Conservation (phyloP, 495 filamentous ascomycete species). For the Cenococcum geophilum region DNA sequence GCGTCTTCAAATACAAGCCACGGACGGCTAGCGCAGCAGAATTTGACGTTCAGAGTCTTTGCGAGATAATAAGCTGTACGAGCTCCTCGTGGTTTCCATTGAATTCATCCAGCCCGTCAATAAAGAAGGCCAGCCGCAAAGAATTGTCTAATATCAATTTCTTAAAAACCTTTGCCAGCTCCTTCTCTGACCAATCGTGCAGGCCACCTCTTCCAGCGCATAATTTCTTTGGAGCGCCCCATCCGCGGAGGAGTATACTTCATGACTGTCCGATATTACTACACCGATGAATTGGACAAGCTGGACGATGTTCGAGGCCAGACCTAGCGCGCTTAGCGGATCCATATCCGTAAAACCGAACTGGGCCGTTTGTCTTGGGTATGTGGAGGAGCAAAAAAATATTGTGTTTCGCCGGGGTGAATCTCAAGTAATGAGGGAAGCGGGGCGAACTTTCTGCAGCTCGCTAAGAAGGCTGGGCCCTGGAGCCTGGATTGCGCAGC, state of each 20-base stretch:
- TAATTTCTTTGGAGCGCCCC: background rate
- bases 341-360: background rate
- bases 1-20: constrained; percentile 18
- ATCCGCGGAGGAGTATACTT: constrained; percentile 1
- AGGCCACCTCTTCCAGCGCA: background rate
- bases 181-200: too few relatives aligned
- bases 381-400: too few relatives aligned
- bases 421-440: too few relatives aligned
- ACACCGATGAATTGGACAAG: constrained; percentile 4
- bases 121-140: constrained; percentile 1
- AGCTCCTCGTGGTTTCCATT: constrained; percentile 7
- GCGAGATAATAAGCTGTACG: background rate
- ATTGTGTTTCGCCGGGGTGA: too few relatives aligned
- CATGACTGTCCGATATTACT: constrained; percentile 1
- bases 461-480: too few relatives aligned
- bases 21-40: constrained; percentile 16
- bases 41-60: background rate
- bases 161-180: too few relatives aligned
- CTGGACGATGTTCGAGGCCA: constrained; percentile 9
- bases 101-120: constrained; percentile 18
- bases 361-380: too few relatives aligned
- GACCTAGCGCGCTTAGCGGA: constrained; percentile 4
- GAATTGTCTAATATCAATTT: background rate
- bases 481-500: too few relatives aligned
- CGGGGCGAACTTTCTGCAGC: too few relatives aligned